These are phyloP conservation scores for Xylaria palmicola DNA, from an alignment of 495 filamentous ascomycete genomes.

Conservation along the genomic window DNA sequence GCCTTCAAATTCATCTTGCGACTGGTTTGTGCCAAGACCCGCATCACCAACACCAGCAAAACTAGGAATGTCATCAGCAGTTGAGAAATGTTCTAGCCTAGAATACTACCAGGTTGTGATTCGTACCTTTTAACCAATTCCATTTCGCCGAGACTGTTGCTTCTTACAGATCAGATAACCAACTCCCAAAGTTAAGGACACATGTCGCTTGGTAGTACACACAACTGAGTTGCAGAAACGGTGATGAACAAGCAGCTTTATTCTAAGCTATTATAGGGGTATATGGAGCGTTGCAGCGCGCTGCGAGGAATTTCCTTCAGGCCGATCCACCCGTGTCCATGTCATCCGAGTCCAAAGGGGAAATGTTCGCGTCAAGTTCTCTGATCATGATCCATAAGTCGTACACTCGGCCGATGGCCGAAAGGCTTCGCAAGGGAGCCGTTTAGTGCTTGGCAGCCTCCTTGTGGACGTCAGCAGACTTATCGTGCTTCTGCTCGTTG, in stretches of 20 bases:
- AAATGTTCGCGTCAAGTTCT: constrained; percentile 2
- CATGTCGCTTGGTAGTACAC: neutral
- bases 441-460: constrained; percentile 56
- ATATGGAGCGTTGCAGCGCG: constrained; percentile 30
- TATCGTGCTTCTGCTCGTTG: constrained; percentile 54
- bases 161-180: too few species aligned
- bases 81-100: too few species aligned
- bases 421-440: constrained; percentile 4
- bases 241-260: constrained; percentile 27
- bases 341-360: constrained; percentile 22
- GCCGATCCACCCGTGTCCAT: constrained; percentile 21
- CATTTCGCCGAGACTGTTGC: too few species aligned
- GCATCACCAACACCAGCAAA: too few species aligned
- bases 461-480: constrained; percentile 58
- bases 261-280: constrained; percentile 37
- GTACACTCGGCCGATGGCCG: constrained; percentile 22
- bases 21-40: too few species aligned
- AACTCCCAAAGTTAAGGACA: too few species aligned
- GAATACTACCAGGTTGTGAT: too few species aligned
- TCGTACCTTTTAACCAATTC: neutral
- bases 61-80: too few species aligned
- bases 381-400: constrained; percentile 20
- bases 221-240: neutral
- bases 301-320: constrained; percentile 10
- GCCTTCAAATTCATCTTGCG: too few species aligned